Base-by-base conservation (phyloP, 176 grass and related monocot species). In the Ensete glaucum region DNA sequence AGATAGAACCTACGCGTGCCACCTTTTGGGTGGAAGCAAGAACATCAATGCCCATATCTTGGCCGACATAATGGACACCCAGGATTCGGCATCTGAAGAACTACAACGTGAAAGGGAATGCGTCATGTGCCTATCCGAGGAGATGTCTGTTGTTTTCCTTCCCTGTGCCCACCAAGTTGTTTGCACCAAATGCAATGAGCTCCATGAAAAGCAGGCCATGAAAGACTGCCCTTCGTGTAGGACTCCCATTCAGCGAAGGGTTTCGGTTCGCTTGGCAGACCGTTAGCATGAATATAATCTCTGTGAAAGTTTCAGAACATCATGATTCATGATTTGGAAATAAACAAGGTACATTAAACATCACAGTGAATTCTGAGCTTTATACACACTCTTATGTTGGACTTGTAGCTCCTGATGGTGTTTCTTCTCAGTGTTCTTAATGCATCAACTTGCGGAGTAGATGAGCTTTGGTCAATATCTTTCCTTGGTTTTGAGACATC, bases 111-210 rank as follows among this genome's bases (percentile, higher is more conserved):
- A 96, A 22, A 80, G 81, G 79, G 92, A 96, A 72, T 96, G 92
- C 1, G 92, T 96, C 67, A 96, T 96, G 92, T 96, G 92, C 85
- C 54, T 96, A 81, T 88, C 84, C n/a, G 92, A 96, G 85, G 92
- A 96, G 85, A 96, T 92, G 89, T 85, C 87, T 0, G 82, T 96
- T 8, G 81, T 92, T 48, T 96, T 96, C 85, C 81, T 96, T 62
- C 92, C 92, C 54, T 96, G 92, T 9, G 79, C 87, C 14, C 89
- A 96, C 76, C 89, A 96, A 82, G 89, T 96, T 8, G 92, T 96
- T 55, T 96, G 92, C 6, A 57, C 50, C 9, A 90, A 82, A 81
- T 96, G 92, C 87, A 96, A 86, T 11, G 78, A 82, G 69, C 89
- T 96, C 58, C 92, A 96, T 51, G 83, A 86, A 65, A 92, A 89